Evolutionary conservation across 129 eudicot species (phyloP).

Genomic region (Chrysanthemum seticuspe): DNA sequence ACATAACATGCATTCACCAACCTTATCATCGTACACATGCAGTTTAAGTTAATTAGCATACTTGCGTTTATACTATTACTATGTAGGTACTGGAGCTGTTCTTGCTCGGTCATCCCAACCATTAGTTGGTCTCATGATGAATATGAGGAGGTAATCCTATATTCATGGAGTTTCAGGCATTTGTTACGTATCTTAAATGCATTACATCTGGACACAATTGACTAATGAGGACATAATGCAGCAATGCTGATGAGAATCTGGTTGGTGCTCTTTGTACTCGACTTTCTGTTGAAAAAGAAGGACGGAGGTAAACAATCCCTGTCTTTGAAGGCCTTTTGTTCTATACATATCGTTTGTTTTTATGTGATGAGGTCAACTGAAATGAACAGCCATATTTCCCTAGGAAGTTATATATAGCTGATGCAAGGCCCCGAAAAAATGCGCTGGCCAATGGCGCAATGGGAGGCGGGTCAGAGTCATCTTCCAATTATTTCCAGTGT

Average conservation of each 20-base stretch:
- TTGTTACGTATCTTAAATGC: neutral
- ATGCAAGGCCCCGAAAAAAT: constrained; percentile 98
- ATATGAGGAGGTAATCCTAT: constrained; percentile 86
- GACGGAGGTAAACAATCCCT: constrained; percentile 39
- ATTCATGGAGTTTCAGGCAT: neutral
- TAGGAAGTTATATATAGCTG: constrained; percentile 97
- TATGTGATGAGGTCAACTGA: constrained; percentile 1
- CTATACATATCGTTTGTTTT: too few relatives aligned
- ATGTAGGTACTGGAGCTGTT: constrained; percentile 79
- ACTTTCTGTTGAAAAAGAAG: constrained; percentile 48
- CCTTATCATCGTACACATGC: neutral
- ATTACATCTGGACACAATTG: constrained; percentile 12
- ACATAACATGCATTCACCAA: neutral
- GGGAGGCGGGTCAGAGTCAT: constrained; percentile 99
- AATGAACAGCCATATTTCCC: constrained; percentile 12
- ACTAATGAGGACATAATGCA: constrained; percentile 35
- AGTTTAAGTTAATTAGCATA: neutral
- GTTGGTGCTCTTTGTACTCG: constrained; percentile 89
- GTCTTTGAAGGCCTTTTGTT: too few relatives aligned
- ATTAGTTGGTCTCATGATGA: constrained; percentile 97
- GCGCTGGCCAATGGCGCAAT: constrained; percentile 98
- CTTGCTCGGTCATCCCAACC: constrained; percentile 99
- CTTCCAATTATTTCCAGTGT: constrained; percentile 82
- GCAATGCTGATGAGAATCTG: constrained; percentile 95
- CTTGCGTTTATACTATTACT: constrained; percentile 22